These are phyloP conservation scores for Cardamine chenopodiifolia DNA, from an alignment of 345 rosid species.

Conservation along the genomic window DNA sequence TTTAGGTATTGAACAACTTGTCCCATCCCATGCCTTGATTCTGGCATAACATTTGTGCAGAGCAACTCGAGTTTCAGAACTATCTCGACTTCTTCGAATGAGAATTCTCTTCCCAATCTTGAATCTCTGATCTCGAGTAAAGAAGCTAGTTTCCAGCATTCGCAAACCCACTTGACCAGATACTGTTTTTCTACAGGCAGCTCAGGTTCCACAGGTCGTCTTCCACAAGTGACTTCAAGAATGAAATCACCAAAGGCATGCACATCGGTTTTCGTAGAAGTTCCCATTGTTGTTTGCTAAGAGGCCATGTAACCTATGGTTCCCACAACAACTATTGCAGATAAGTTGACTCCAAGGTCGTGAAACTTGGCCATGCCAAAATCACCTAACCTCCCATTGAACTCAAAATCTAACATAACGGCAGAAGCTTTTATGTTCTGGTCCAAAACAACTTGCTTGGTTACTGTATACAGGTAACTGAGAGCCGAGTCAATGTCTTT, in stretches of 20 bases:
- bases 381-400: constrained; percentile 52
- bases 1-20: constrained; percentile 33
- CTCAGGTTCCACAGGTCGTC: constrained; percentile 37
- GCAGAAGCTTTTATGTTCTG: constrained; percentile 52
- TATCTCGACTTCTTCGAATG: background rate
- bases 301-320: constrained; percentile 61
- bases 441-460: constrained; percentile 49
- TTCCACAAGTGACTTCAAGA: constrained; percentile 37
- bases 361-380: constrained; percentile 52
- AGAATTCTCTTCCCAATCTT: constrained; percentile 13
- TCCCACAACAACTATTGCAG: constrained; percentile 49
- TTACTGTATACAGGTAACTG: constrained; percentile 49
- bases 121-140: constrained; percentile 40
- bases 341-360: constrained; percentile 39
- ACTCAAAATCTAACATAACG: constrained; percentile 47
- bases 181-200: background rate
- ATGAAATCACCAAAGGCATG: constrained; percentile 41
- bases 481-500: constrained; percentile 47
- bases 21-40: constrained; percentile 26
- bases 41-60: constrained; percentile 24
- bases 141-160: constrained; percentile 31
- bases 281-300: constrained; percentile 45
- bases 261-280: constrained; percentile 44
- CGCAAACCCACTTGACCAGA: constrained; percentile 39
- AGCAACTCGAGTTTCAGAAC: constrained; percentile 35